Evolutionary conservation across 805 yeast species (phyloP).

Genomic region (Metschnikowia drakensbergensis): DNA sequence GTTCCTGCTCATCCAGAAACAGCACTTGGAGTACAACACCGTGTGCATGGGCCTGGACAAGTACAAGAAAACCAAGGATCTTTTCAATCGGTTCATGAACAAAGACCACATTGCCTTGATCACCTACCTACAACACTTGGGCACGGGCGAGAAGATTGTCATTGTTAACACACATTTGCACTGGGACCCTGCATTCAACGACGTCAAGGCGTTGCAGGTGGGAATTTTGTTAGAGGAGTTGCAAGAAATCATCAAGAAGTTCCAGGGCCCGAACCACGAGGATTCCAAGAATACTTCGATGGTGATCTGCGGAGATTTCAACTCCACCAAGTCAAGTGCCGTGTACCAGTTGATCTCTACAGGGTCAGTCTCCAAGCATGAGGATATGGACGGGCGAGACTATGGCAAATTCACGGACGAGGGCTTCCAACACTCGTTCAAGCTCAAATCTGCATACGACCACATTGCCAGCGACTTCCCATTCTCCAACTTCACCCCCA

Average conservation of each 20-base stretch:
- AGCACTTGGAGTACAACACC: slow-evolving; percentile 76
- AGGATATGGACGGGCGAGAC: slow-evolving; percentile 78
- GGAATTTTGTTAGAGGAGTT: slow-evolving; percentile 88
- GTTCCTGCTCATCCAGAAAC: slow-evolving; percentile 68
- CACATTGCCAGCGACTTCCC: slow-evolving; percentile 78
- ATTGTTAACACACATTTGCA: slow-evolving; percentile 92
- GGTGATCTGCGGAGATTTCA: slow-evolving; percentile 92
- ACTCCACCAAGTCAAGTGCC: slow-evolving; percentile 82
- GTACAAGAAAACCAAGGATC: slow-evolving; percentile 89
- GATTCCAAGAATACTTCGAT: slow-evolving; percentile 65
- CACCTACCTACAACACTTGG: slow-evolving; percentile 65
- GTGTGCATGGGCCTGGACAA: slow-evolving; percentile 78
- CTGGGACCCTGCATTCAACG: slow-evolving; percentile 97
- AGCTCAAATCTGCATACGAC: slow-evolving; percentile 80
- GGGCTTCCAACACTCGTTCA: slow-evolving; percentile 78
- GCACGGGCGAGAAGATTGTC: slow-evolving; percentile 67
- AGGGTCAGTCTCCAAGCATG: slow-evolving; percentile 75
- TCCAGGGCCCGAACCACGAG: slow-evolving; percentile 42
- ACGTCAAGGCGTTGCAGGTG: slow-evolving; percentile 93
- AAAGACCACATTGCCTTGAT: slow-evolving; percentile 90
- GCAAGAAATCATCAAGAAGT: slow-evolving; percentile 57
- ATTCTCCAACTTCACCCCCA: slow-evolving; percentile 91
- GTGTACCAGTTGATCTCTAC: slow-evolving; percentile 86
- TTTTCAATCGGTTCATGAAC: slow-evolving; percentile 92
- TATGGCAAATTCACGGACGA: slow-evolving; percentile 89